Percentiles rank a stretch among this genome's conserved stretches.
phyloP scores from a whole-genome alignment of 1,139 yeast species.

The Suhomyces bribrorum region DNA sequence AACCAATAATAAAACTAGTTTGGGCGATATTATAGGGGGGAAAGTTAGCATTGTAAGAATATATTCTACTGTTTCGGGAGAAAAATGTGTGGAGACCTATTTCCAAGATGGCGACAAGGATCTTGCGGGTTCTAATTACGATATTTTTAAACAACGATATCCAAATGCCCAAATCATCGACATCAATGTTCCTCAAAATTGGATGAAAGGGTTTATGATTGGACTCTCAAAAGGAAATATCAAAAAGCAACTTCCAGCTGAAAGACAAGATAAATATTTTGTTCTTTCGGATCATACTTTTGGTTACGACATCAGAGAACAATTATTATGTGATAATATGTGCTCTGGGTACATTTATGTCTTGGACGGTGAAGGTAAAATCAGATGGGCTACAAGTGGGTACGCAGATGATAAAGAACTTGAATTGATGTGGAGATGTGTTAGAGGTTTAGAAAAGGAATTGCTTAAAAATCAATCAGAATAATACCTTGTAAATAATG shows the following conservation, averaged over 20 bases:
- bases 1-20: constrained; percentile 36
- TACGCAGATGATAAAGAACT: constrained; percentile 65
- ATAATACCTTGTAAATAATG: constrained; percentile 3
- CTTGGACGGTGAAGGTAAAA: constrained; percentile 68
- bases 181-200: constrained; percentile 70
- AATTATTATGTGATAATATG: constrained; percentile 67
- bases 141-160: constrained; percentile 32
- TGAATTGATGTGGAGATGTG: constrained; percentile 65
- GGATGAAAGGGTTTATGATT: constrained; percentile 64
- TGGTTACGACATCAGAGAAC: constrained; percentile 58
- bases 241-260: constrained; percentile 44
- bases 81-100: constrained; percentile 62
- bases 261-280: constrained; percentile 61
- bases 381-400: constrained; percentile 94
- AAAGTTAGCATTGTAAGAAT: constrained; percentile 66
- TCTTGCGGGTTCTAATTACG: constrained; percentile 35
- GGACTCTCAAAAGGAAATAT: constrained; percentile 51
- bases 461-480: constrained; percentile 7
- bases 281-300: constrained; percentile 63
- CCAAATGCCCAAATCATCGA: constrained; percentile 72
- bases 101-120: constrained; percentile 45
- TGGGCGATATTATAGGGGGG: constrained; percentile 40
- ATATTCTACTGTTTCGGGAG: constrained; percentile 73
- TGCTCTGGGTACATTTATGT: constrained; percentile 84
- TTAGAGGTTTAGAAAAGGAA: constrained; percentile 51